phyloP scores from a whole-genome alignment of 208 protist genomes.

The Leishmania aethiopica region DNA sequence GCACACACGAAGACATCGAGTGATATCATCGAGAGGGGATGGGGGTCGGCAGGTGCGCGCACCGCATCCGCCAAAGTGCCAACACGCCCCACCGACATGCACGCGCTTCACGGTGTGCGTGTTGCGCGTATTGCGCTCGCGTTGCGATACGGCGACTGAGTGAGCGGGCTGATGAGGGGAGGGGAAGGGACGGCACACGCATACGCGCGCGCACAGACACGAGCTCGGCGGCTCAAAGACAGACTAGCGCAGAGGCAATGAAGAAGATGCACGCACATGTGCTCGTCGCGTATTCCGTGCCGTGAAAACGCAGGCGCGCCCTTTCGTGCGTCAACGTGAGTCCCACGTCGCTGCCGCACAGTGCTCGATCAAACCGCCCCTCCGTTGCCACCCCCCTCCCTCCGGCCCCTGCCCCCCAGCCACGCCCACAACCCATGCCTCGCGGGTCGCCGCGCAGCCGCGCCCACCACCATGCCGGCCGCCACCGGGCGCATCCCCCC shows the following conservation, averaged over 20 bases:
- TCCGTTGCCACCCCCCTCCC: too few species aligned
- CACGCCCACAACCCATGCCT: background rate
- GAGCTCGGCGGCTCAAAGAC: background rate
- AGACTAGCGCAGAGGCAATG: background rate
- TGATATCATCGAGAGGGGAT: too few species aligned
- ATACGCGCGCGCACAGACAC: background rate
- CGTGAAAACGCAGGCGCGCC: background rate
- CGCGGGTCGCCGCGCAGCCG: background rate
- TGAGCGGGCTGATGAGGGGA: background rate
- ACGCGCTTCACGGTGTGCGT: background rate
- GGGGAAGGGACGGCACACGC: background rate
- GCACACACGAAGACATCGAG: too few species aligned
- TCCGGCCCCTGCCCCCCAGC: background rate
- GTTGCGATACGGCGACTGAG: background rate
- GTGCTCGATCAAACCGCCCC: too few species aligned
- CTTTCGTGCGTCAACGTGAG: background rate
- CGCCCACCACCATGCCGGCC: background rate
- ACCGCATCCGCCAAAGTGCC: too few species aligned
- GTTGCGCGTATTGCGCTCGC: background rate
- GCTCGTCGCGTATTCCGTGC: background rate
- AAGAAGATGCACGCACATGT: background rate
- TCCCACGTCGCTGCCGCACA: too few species aligned
- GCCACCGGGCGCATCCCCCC: background rate
- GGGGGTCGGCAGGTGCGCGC: too few species aligned
- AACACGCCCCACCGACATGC: too few species aligned